Base-by-base conservation (phyloP, 257 asterid species). In the Echium plantagineum region DNA sequence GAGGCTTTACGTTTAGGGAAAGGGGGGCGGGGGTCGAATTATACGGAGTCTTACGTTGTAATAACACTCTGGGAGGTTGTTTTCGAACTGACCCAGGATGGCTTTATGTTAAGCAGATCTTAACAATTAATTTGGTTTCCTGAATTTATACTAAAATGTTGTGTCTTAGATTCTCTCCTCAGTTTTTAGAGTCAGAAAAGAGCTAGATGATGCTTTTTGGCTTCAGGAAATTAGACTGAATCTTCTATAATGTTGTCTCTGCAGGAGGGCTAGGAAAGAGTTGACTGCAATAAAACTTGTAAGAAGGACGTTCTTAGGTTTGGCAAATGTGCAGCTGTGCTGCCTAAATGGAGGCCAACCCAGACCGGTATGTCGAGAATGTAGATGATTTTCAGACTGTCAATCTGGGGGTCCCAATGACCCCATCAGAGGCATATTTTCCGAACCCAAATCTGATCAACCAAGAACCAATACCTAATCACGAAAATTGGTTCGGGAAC, bases 381-480 rank as follows among this genome's bases (percentile, higher is more conserved):
- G 49, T 60, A 31, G 55, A 60, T 57, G 78, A 68, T 59, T 56
- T 66, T 68, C 75, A 35, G 64, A 64, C 48, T 38, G 75, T 72
- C 63, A 62, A 65, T 62, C 69, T 78, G 17, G 82, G 94, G 97
- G 60, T 84, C 53, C 93, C 93, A 8, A 59, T 60, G 57, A 86
- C 95, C 66, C 94, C 95, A 0, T 80, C 78, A 30, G 83, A 84
- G 73, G 84, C 81, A 65, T 47, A 66, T 60, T 62, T 73, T 9
- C 49, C 64, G 12, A 55, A 52, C 58, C 69, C 51, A 69, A 75
- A 69, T 57, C 66, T 73, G 75, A 75, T 77, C 78, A 48, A 59
- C 72, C 72, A 69, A 56, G 67, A 64, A 49, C 61, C 46, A 60
- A 58, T 66, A 63, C 59, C 49, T 10, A 52, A 28, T 32, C 59